Base-by-base conservation (phyloP, 345 rosid species). In the Kernera saxatilis region DNA sequence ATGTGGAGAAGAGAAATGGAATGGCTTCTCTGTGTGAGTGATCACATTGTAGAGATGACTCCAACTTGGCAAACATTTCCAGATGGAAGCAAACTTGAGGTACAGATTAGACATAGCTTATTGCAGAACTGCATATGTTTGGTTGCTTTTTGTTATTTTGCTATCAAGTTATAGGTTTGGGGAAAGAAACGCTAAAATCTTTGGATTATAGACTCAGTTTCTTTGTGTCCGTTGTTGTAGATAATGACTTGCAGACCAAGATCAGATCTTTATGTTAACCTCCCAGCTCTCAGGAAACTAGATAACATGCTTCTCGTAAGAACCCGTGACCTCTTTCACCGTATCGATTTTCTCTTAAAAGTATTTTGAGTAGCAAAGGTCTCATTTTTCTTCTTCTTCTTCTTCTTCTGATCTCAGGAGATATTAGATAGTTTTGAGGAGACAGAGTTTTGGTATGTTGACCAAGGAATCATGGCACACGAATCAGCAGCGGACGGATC, bases 1-100 rank as follows among this genome's bases (percentile, higher is more conserved):
- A 95, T 88, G 98, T 95, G 99, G 99, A 73, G 85, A 74, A 85
- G 99, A 77, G 98, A 95, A 81, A 92, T 95, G 96, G 89, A 88
- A 62, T 95, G 98, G 96, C 84, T 95, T 64, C 92, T 95, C 40
- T 81, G 87, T 62, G 98, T 92, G 36, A 88, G 98, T 62, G 92
- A 92, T 77, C 97, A 92, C 83, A 89, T 95, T 58, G 98, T 95
- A 3, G 98, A 95, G 85, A 81, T 95, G 85, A 84, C 82, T 27
- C 99, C 99, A 0, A 82, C 92, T 53, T 92, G 92, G 97, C 99
- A 95, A 79, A 90, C 92, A 7, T 95, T 95, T 71, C 93, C 99
- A 0, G 99, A 92, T 72, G 98, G 97, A 63, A 86, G 80, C 83
- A 88, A 92, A 82, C 92, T 90, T n/a, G 99, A 95, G 96, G 99